phyloP scores from a whole-genome alignment of 495 filamentous ascomycete genomes.

The Antarctomyces pellizariae region DNA sequence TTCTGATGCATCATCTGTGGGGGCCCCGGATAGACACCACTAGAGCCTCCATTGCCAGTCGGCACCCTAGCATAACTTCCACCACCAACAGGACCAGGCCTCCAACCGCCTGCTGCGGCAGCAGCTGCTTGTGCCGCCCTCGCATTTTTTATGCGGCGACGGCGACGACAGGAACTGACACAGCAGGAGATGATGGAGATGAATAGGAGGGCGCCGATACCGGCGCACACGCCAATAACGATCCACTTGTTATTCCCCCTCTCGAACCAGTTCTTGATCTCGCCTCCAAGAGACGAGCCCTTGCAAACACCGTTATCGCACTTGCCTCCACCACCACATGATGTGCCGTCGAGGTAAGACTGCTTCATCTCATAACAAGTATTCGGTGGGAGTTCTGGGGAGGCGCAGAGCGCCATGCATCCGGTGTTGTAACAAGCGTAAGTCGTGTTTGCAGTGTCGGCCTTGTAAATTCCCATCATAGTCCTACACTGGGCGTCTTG shows the following conservation, averaged over 20 bases:
- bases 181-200: conserved; percentile 36
- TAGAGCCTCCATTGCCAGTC: not conserved
- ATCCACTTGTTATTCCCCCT: conserved; percentile 51
- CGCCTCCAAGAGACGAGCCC: conserved; percentile 33
- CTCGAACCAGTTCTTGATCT: conserved; percentile 40
- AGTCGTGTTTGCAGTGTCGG: conserved; percentile 47
- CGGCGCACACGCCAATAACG: conserved; percentile 47
- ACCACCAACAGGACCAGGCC: not conserved
- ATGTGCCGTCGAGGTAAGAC: conserved; percentile 86
- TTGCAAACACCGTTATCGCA: conserved; percentile 54
- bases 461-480: conserved; percentile 56
- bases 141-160: conserved; percentile 4
- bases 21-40: no score
- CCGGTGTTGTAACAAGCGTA: conserved; percentile 53
- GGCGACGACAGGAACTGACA: conserved; percentile 27
- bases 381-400: conserved; percentile 36
- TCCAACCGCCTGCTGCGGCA: not conserved
- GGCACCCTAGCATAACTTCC: not conserved
- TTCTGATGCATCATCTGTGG: not conserved
- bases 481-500: conserved; percentile 76
- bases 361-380: conserved; percentile 58
- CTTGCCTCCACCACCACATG: conserved; percentile 57
- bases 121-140: conserved; percentile 4
- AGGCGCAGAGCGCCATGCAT: conserved; percentile 56
- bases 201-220: conserved; percentile 42